These are phyloP conservation scores for Cladorrhinum sp. DNA, from an alignment of 2,329 filamentous ascomycete genomes.

Conservation along the genomic window DNA sequence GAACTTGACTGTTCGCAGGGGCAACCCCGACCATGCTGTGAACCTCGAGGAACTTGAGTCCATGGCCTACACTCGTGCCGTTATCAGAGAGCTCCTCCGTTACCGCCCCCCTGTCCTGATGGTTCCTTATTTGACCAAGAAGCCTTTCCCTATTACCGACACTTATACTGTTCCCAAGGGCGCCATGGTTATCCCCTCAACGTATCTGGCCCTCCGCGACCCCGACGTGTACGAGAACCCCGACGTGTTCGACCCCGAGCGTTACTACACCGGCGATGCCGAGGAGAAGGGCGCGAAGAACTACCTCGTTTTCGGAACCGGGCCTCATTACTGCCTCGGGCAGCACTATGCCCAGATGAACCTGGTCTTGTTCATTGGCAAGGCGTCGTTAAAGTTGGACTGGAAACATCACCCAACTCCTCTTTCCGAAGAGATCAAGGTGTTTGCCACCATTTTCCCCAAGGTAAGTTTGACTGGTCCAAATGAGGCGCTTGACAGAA, in stretches of 20 bases:
- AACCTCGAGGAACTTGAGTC: constrained; percentile 85
- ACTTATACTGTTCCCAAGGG: constrained; percentile 92
- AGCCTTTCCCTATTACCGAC: constrained; percentile 85
- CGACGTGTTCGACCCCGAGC: constrained; percentile 83
- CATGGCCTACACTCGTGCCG: constrained; percentile 84
- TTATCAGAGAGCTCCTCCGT: constrained; percentile 85
- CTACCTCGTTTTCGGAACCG: constrained; percentile 92
- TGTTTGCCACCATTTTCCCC: constrained; percentile 97
- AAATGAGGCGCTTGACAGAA: constrained; percentile 8
- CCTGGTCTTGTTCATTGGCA: constrained; percentile 84
- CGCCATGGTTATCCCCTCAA: constrained; percentile 90
- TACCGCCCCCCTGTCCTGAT: constrained; percentile 96
- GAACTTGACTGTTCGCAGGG: constrained; percentile 73
- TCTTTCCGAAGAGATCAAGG: constrained; percentile 88
- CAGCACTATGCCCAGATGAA: constrained; percentile 90
- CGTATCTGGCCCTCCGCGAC: constrained; percentile 87
- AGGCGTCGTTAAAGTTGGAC: constrained; percentile 80
- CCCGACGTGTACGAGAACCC: constrained; percentile 89
- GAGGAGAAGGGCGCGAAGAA: constrained; percentile 87
- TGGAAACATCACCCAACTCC: constrained; percentile 88
- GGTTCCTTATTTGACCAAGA: constrained; percentile 94
- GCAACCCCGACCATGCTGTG: constrained; percentile 67
- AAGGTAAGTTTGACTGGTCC: constrained; percentile 60
- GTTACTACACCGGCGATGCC: constrained; percentile 86
- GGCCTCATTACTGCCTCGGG: constrained; percentile 93